Evolutionary conservation across 2,329 filamentous ascomycete genomes (phyloP), one percentile per base, ranked within the genome.

Genomic region (Alternaria arborescens): DNA sequence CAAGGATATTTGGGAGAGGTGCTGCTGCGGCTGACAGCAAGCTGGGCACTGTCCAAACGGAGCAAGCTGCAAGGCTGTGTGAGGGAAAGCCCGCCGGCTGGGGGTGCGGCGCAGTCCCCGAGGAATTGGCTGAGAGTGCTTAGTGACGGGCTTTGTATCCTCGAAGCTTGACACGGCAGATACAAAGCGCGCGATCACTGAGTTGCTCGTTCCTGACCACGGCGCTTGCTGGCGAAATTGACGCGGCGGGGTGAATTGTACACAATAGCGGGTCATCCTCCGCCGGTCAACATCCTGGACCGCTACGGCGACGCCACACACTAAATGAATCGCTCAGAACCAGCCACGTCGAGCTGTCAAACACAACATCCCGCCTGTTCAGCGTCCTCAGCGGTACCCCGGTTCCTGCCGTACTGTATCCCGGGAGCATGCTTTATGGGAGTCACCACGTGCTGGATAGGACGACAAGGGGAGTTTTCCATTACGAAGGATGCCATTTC

Each of bases 11-110:
- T 64, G 69, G 65, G 56, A 67, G 61, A 26, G 18, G 44, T 56
- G 55, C 55, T 43, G 66, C 67, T 72, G 71, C 69, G 71, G 72
- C 73, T 75, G 73, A 75, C 69, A 58, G 58, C 61, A 62, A 65
- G 64, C 68, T 69, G 66, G 69, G 69, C 68, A 57, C 60, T 52
- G 60, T 54, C 55, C 54, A 61, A 62, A 62, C 59, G 32, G 55
- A 34, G 40, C 53, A 52, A 38, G 50, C 50, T 63, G 58, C 63
- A 67, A 67, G 66, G 66, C 66, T 68, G 62, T 61, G 64, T 55
- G 57, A 60, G 43, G 46, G 51, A 56, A 54, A 61, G 53, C 54
- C 65, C 64, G 58, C 65, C 61, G 51, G 55, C 65, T 55, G 47
- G 47, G 20, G 53, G 32, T 55, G 61, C 52, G 60, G 63, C 60